These are phyloP conservation scores for Plasmodium berghei DNA, from an alignment of 169 alveolate species.

Conservation along the genomic window DNA sequence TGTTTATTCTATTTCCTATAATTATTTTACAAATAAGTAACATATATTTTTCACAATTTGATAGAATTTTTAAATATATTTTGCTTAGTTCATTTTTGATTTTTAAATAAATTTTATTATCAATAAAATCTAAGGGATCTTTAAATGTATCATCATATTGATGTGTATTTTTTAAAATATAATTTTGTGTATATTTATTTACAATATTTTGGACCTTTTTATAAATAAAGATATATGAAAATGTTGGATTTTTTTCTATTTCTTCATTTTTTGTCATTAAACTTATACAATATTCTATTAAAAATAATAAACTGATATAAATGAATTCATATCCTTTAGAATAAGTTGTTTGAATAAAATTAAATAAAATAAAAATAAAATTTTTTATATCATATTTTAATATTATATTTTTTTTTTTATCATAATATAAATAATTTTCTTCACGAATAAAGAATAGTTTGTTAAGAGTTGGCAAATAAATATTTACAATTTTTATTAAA, in stretches of 20 bases:
- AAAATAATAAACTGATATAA: constrained; percentile 25
- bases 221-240: constrained; percentile 21
- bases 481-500: constrained; percentile 19
- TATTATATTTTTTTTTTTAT: constrained; percentile 2
- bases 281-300: constrained; percentile 27
- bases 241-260: no score
- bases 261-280: not conserved
- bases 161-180: not conserved
- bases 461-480: constrained; percentile 33
- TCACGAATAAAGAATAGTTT: constrained; percentile 7
- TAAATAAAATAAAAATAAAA: constrained; percentile 8
- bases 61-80: constrained; percentile 34
- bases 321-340: constrained; percentile 50
- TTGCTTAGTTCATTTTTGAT: constrained; percentile 18
- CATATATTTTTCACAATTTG: constrained; percentile 31
- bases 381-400: constrained; percentile 9
- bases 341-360: constrained; percentile 19
- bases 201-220: constrained; percentile 10
- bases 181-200: constrained; percentile 5
- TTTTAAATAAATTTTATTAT: not conserved
- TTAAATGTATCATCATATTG: not conserved
- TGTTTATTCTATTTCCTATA: constrained; percentile 43
- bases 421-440: constrained; percentile 5
- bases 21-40: constrained; percentile 39
- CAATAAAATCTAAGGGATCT: not conserved